phyloP scores from a whole-genome alignment of 257 asterid genomes.

The Solanum sparsipilum region DNA sequence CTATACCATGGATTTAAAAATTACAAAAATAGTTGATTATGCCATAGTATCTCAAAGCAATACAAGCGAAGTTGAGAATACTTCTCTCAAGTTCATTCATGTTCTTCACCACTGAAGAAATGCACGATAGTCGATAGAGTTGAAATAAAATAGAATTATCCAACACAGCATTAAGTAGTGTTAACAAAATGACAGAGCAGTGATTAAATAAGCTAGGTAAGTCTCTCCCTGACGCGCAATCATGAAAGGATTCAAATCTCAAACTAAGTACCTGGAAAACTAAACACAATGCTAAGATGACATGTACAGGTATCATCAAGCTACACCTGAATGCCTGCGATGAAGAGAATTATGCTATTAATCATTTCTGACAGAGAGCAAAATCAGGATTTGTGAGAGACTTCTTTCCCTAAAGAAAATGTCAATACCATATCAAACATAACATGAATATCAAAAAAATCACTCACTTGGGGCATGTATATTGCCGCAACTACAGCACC shows the following conservation, averaged over 20 bases:
- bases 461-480: constrained; percentile 79
- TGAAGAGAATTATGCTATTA: not conserved
- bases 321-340: constrained; percentile 72
- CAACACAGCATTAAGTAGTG: not conserved
- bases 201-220: not conserved
- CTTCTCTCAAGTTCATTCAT: not conserved
- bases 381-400: not conserved
- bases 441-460: not conserved
- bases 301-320: constrained; percentile 80
- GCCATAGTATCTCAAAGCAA: not conserved
- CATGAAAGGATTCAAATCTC: not conserved
- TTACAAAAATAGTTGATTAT: not conserved
- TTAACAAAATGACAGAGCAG: not conserved
- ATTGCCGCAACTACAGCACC: constrained; percentile 72
- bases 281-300: constrained; percentile 55
- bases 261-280: constrained; percentile 56
- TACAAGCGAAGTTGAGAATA: not conserved
- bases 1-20: not conserved
- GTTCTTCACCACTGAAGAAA: not conserved
- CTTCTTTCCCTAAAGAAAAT: not conserved
- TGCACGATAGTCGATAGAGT: not conserved
- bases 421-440: not conserved
- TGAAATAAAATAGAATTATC: not conserved
- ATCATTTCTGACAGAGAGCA: not conserved
- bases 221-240: not conserved